Conservation (phyloP, 1,139 yeast species). For the Candida freyschussii region DNA sequence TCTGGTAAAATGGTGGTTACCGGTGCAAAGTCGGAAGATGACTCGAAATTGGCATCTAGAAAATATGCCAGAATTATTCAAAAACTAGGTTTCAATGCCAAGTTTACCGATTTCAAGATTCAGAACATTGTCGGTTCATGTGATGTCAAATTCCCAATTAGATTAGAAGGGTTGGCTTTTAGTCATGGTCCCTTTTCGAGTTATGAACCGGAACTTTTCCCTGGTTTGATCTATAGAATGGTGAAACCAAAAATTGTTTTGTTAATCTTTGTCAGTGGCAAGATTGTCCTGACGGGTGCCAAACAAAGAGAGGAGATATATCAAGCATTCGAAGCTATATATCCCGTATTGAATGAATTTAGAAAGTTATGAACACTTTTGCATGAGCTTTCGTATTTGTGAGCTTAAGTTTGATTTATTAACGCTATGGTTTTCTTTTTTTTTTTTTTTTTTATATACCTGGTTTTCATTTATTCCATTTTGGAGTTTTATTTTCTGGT, state of each 20-base stretch:
- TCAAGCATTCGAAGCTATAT: slow-evolving; percentile 96
- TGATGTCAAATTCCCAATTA: slow-evolving; percentile 96
- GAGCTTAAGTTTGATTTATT: too few relatives aligned
- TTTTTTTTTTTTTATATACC: too few relatives aligned
- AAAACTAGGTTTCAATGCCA: slow-evolving; percentile 93
- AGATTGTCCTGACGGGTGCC: slow-evolving; percentile 97
- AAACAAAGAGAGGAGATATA: slow-evolving; percentile 98
- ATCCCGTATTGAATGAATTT: slow-evolving; percentile 97
- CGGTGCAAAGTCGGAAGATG: slow-evolving; percentile 98
- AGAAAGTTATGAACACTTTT: slow-evolving; percentile 67
- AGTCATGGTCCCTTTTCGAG: slow-evolving; percentile 99
- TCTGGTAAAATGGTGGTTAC: slow-evolving; percentile 99
- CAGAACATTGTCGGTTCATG: slow-evolving; percentile 98
- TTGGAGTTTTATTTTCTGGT: too few relatives aligned
- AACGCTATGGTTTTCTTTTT: too few relatives aligned
- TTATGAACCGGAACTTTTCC: slow-evolving; percentile 96
- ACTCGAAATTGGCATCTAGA: slow-evolving; percentile 93
- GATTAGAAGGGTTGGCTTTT: slow-evolving; percentile 96
- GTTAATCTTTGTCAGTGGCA: slow-evolving; percentile 93
- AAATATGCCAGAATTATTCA: slow-evolving; percentile 97
- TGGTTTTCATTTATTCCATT: too few relatives aligned
- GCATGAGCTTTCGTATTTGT: too few relatives aligned
- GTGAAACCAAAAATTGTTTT: slow-evolving; percentile 97
- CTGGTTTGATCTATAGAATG: slow-evolving; percentile 98
- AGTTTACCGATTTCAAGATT: slow-evolving; percentile 93